Conservation (phyloP, 345 rosid species). For the Arabis alpina region DNA sequence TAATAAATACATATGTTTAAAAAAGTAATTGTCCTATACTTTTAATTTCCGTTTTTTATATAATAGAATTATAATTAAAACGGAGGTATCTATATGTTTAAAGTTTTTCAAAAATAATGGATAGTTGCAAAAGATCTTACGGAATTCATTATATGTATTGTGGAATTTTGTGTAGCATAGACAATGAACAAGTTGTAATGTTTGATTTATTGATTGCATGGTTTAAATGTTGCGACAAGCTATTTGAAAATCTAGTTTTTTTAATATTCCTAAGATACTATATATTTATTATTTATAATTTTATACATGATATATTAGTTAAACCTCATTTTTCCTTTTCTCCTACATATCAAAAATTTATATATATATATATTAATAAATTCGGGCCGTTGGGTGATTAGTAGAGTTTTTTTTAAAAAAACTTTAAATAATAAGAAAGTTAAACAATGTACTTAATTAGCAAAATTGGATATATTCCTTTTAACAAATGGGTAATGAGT, state of each 20-base stretch:
- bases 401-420: too few species aligned
- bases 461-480: neutral
- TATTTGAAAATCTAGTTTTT: neutral
- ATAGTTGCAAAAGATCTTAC: too few species aligned
- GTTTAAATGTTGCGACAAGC: slow-evolving; percentile 9
- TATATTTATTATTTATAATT: too few species aligned
- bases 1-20: too few species aligned
- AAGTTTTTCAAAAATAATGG: too few species aligned
- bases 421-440: neutral
- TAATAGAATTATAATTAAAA: too few species aligned
- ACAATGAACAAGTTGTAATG: slow-evolving; percentile 17
- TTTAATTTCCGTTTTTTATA: too few species aligned
- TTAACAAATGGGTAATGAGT: neutral
- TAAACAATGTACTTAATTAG: neutral
- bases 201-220: slow-evolving; percentile 16
- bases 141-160: too few species aligned
- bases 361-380: neutral
- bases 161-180: neutral
- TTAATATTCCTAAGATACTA: neutral
- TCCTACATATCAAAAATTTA: too few species aligned
- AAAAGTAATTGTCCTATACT: too few species aligned
- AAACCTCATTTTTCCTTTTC: neutral
- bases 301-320: neutral
- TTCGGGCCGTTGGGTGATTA: neutral
- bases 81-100: too few species aligned